These are phyloP conservation scores for Didymella exigua DNA, from an alignment of 2,329 filamentous ascomycete species.

Conservation along the genomic window DNA sequence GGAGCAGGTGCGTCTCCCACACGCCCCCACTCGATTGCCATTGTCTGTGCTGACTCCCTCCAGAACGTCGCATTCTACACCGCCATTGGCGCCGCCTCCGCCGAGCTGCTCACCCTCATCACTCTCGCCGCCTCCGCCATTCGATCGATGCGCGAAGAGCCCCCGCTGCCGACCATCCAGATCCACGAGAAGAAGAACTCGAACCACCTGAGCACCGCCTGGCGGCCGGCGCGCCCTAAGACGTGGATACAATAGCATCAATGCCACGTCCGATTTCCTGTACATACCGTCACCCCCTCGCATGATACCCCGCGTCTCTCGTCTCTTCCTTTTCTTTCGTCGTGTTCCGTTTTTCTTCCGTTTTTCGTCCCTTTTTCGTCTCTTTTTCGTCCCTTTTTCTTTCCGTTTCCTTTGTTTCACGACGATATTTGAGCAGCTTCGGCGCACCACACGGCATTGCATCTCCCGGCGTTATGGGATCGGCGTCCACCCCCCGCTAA, in stretches of 20 bases:
- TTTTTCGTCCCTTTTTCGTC: too few species aligned
- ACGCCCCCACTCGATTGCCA: neutral
- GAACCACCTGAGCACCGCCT: slow-evolving; percentile 8
- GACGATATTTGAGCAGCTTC: too few species aligned
- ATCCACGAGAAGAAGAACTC: slow-evolving; percentile 37
- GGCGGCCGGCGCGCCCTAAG: slow-evolving; percentile 10
- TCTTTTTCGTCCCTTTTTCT: too few species aligned
- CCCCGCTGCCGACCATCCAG: slow-evolving; percentile 30
- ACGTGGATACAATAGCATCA: slow-evolving; percentile 16
- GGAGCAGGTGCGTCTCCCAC: slow-evolving; percentile 38
- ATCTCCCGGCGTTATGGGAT: slow-evolving; percentile 1
- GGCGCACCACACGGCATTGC: neutral
- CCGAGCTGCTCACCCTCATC: slow-evolving; percentile 40
- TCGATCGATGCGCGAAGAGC: slow-evolving; percentile 32
- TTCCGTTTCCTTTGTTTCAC: neutral
- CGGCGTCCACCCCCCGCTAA: too few species aligned
- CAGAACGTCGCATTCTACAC: slow-evolving; percentile 46
- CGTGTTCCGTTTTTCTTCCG: too few species aligned
- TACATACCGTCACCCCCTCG: neutral
- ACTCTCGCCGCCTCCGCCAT: slow-evolving; percentile 42
- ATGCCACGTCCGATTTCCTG: neutral
- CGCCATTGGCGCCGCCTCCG: slow-evolving; percentile 41
- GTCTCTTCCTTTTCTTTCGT: too few species aligned
- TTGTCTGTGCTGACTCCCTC: slow-evolving; percentile 24
- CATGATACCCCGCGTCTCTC: slow-evolving; percentile 10